Percentiles rank a stretch among this genome's conserved stretches.
Evolutionary conservation across 2,329 filamentous ascomycete genomes (phyloP).

Genomic region (Sporothrix luriei): DNA sequence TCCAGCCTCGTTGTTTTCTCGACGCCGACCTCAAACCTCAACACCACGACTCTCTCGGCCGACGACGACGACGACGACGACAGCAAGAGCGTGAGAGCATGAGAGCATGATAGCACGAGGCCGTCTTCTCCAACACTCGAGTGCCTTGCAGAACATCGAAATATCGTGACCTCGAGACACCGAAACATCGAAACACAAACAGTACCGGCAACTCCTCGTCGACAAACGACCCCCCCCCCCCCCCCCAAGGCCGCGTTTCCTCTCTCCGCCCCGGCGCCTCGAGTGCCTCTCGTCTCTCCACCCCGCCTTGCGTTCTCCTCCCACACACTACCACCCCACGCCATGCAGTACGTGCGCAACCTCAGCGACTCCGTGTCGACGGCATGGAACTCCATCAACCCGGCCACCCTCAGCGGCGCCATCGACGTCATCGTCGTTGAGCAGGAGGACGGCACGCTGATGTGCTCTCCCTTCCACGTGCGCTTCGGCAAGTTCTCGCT

Average conservation of each 20-base stretch:
- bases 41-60: not conserved
- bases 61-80: not conserved
- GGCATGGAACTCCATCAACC: slow-evolving; percentile 99
- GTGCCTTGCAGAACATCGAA: not conserved
- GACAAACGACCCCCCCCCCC: not conserved
- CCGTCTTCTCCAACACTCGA: not conserved
- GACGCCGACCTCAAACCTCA: slow-evolving; percentile 4
- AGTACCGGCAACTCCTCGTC: not conserved
- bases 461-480: slow-evolving; percentile 96
- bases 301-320: not conserved
- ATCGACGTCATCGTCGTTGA: slow-evolving; percentile 99
- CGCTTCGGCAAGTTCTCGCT: slow-evolving; percentile 98
- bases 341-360: slow-evolving; percentile 97
- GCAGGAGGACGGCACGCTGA: slow-evolving; percentile 84
- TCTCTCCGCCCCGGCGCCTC: slow-evolving; percentile 6
- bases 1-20: slow-evolving; percentile 13
- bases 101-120: not conserved
- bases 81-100: not conserved
- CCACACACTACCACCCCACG: slow-evolving; percentile 43
- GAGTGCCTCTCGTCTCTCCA: slow-evolving; percentile 3
- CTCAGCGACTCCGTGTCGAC: slow-evolving; percentile 94
- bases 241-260: not conserved
- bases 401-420: slow-evolving; percentile 91
- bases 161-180: not conserved
- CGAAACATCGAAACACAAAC: not conserved